A percentile compares a stretch with the other conserved stretches of the same genome.
phyloP scores from a whole-genome alignment of 805 yeast genomes.

The Diddensiella transvaalensis region DNA sequence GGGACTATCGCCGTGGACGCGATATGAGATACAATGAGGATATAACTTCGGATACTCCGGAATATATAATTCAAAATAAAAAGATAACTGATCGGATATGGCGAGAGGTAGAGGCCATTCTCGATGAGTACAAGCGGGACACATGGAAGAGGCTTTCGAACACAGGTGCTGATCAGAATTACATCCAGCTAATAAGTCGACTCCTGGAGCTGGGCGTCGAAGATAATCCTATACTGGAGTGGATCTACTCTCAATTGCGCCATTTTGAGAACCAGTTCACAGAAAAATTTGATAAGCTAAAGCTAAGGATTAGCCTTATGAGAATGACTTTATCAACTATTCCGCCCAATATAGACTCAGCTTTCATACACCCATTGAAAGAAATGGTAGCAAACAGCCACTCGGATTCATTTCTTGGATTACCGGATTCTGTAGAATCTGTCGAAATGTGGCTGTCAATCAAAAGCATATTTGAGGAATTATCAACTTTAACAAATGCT shows the following conservation, averaged over 20 bases:
- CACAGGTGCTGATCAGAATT: conserved; percentile 33
- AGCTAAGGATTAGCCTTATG: conserved; percentile 23
- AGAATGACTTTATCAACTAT: conserved; percentile 23
- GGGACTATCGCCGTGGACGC: conserved; percentile 54
- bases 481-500: conserved; percentile 38
- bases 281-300: conserved; percentile 39
- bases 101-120: conserved; percentile 50
- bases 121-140: conserved; percentile 51
- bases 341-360: conserved; percentile 28
- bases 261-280: conserved; percentile 39
- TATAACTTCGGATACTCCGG: conserved; percentile 18
- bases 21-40: conserved; percentile 29
- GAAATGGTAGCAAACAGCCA: conserved; percentile 6
- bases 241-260: conserved; percentile 52
- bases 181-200: conserved; percentile 42
- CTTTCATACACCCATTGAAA: conserved; percentile 22
- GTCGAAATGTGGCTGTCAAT: conserved; percentile 59
- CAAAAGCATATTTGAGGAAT: conserved; percentile 40
- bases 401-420: conserved; percentile 1
- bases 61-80: conserved; percentile 28
- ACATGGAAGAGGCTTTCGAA: conserved; percentile 48
- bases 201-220: conserved; percentile 59
- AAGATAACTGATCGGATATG: conserved; percentile 51
- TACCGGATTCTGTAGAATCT: conserved; percentile 52
- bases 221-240: conserved; percentile 61